Evolutionary conservation across 2,329 filamentous ascomycete species (phyloP), one percentile per base, ranked within the genome.

Genomic region (Alternaria arborescens): DNA sequence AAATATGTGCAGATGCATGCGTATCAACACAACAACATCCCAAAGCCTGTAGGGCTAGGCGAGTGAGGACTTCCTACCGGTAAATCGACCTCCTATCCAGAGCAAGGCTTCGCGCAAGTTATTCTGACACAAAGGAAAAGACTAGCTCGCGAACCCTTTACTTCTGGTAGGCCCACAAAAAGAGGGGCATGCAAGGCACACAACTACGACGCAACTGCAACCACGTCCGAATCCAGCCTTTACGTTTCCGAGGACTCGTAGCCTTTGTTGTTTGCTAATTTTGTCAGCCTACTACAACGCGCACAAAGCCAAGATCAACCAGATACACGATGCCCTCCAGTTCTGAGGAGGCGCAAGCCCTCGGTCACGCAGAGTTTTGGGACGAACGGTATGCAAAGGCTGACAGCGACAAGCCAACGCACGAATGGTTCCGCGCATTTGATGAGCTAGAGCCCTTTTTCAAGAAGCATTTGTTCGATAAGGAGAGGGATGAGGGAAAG

Each of bases 341-440:
- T 28, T 53, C 62, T 24, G 53, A 63, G n/a, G 53, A 54, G 24
- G 55, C 55, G 34, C 43, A 47, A 48, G 62, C 58, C 3, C 47
- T 67, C 2, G 60, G 60, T 10, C 41, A 58, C 55, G 47, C 58
- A 12, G 61, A 54, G 3, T 87, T 83, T 70, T 87, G 85, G 85
- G 81, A 87, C 66, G 69, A 78, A 51, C 79, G 81, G 2, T 87
- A 86, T 69, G 61, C 72, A 2, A 72, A 78, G 38, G 75, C 79
- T 0, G 48, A 52, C 4, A 64, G 60, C 1, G 73, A 78, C 6
- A 65, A 73, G 28, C 82, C 80, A 5, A 81, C 79, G 0, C 82
- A 86, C 66, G 85, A 88, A 67, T 88, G 86, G 85, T 84, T 85
- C 62, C 80, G 82, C 18, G 77, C 78, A 3, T 88, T 83, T 62